Base-by-base conservation (phyloP, 2,329 filamentous ascomycete genomes). In the Thielaviopsis ethacetica region DNA sequence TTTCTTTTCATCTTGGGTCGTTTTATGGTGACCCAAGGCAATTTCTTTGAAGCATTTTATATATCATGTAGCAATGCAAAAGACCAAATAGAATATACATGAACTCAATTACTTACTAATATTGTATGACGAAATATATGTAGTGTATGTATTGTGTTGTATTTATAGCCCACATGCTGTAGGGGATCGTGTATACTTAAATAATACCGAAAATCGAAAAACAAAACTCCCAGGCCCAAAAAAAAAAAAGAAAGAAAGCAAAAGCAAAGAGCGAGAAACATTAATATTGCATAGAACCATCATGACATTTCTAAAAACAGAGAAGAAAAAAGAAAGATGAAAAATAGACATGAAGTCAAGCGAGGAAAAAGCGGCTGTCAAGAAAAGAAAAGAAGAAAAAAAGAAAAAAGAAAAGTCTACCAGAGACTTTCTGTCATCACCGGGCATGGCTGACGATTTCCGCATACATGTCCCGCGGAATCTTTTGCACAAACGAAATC, bases 361-460 rank as follows among this genome's bases (percentile, higher is more conserved):
- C 24, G 24, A 53, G 26, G 19, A 34, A 58, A 26, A n/a, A n/a
- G n/a, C n/a, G n/a, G n/a, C n/a, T n/a, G n/a, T n/a, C n/a, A n/a
- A n/a, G n/a, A 27, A 59, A 30, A 9, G 38, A 19, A 12, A 17
- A 50, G 1, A 53, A 41, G 22, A 53, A 27, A 17, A 26, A 24
- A 51, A 52, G 4, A 24, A 41, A 57, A 22, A 53, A 17, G 9
- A 24, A 7, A 51, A 24, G n/a, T 51, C 49, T 22, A 22, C 22
- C 19, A 51, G 19, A 26, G 49, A 51, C 49, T 57, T 5, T 38
- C 26, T 27, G 30, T 10, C 7, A 27, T 59, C 71, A 91, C 66
- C 85, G 86, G 6, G 91, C 91, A 70, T 98, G 93, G 49, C 79
- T 77, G 56, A 96, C 84, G 66, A 98, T 89, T 69, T 95, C 88